Evolutionary conservation across 129 eudicot species (phyloP).

Genomic region (Helichrysum umbraculigerum): DNA sequence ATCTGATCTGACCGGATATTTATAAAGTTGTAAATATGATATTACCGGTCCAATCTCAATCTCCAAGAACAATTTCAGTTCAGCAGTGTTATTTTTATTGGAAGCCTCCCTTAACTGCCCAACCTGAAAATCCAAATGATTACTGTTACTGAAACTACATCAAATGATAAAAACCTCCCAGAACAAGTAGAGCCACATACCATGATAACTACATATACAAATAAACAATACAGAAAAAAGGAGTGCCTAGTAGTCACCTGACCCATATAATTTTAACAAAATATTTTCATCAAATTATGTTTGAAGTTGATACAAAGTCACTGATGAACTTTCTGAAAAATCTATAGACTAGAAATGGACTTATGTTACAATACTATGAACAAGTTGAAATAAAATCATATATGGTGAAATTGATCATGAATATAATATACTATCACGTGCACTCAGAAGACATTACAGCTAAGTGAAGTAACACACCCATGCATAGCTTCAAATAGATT

Average conservation of each 20-base stretch:
- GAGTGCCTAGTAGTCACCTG: not conserved
- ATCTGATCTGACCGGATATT: not conserved
- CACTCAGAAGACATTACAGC: not conserved
- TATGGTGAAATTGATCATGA: not conserved
- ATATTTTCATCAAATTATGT: not conserved
- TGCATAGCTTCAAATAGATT: not conserved
- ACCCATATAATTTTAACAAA: not conserved
- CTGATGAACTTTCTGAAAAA: no score
- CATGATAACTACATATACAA: not conserved
- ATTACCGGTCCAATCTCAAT: slow-evolving; percentile 75
- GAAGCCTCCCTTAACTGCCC: slow-evolving; percentile 85
- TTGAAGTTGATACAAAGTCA: not conserved
- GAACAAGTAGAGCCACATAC: not conserved
- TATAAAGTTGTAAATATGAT: slow-evolving; percentile 2
- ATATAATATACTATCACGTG: not conserved
- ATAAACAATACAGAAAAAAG: not conserved
- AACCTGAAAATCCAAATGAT: slow-evolving; percentile 54
- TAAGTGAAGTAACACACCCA: not conserved
- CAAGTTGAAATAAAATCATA: not conserved
- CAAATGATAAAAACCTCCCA: slow-evolving; percentile 1
- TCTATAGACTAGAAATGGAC: no score
- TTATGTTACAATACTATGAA: not conserved
- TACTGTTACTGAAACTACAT: not conserved
- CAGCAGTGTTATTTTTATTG: slow-evolving; percentile 79
- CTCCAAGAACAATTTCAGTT: slow-evolving; percentile 89